Evolutionary conservation across 257 asterid genomes (phyloP).

Genomic region (Linderniella brevidens): DNA sequence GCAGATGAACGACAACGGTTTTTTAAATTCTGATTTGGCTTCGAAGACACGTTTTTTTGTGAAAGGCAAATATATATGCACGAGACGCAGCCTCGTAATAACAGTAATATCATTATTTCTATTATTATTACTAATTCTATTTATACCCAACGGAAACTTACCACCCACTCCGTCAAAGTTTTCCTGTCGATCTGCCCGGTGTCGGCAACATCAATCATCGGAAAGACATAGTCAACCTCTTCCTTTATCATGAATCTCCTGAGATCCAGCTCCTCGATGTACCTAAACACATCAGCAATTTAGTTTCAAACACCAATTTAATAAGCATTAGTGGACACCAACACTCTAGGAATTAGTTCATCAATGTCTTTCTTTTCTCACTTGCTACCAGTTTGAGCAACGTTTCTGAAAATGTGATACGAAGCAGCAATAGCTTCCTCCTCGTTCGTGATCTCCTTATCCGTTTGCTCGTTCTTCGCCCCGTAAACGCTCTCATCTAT

Average conservation of each 20-base stretch:
- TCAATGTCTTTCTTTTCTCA: slow-evolving; percentile 18
- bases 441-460: slow-evolving; percentile 59
- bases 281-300: slow-evolving; percentile 22
- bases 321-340: too few relatives aligned
- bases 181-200: slow-evolving; percentile 48
- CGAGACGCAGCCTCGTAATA: too few relatives aligned
- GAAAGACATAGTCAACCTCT: slow-evolving; percentile 62
- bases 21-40: background rate
- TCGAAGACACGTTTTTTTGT: background rate
- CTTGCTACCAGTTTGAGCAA: slow-evolving; percentile 51
- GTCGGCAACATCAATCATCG: slow-evolving; percentile 57
- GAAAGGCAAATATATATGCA: too few relatives aligned
- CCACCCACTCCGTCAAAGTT: slow-evolving; percentile 70
- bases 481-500: slow-evolving; percentile 31
- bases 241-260: slow-evolving; percentile 76
- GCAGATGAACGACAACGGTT: too few relatives aligned
- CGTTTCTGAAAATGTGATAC: slow-evolving; percentile 53
- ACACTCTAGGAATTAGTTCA: background rate
- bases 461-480: slow-evolving; percentile 31
- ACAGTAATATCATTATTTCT: too few relatives aligned
- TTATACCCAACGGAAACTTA: too few relatives aligned
- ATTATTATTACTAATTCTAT: too few relatives aligned
- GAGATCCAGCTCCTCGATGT: slow-evolving; percentile 52
- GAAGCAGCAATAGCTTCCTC: slow-evolving; percentile 89
- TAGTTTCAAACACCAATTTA: background rate